Base-by-base conservation (phyloP, 805 yeast species). In the Wickerhamomyces subpelliculosus region DNA sequence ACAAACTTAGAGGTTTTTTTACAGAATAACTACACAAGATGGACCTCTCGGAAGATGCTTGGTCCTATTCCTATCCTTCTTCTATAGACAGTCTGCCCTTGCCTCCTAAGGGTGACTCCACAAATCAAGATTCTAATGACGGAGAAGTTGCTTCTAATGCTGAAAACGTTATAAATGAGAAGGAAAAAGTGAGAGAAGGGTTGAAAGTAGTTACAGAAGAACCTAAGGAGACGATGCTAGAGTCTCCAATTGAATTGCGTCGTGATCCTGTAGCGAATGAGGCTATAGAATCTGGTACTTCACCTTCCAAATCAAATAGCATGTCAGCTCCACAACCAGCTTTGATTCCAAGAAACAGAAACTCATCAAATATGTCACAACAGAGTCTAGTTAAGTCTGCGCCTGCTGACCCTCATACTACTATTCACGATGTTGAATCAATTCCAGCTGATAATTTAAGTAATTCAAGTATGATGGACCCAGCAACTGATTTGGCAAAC, bases 381-480 rank as follows among this genome's bases (percentile, higher is more conserved):
- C 7, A 27, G 45, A 17, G 26, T 18, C n/a, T 17, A 20, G 12
- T 29, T 56, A 22, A 69, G 43, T 60, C 75, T 4, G 51, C 65
- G 1, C 79, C 79, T 0, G 78, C 77, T 1, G 58, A 65, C 43
- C 79, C 80, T 0, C 66, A 61, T 33, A 74, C 78, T 1, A 74
- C 79, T 0, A 65, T 52, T 35, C 64, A 70, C 24, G 78, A 74
- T 46, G 78, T 73, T 16, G 69, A 58, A 32, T 64, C 51, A 1
- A 34, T 38, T 18, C 43, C 41, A 4, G 33, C 37, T 3, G 23
- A 35, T 2, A 43, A 39, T 14, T 41, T 47, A 17, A 35, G 40
- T 17, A 27, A 49, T 2, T 42, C 72, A 4, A 44, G 52, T 35
- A 16, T 44, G 16, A 43, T 41, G 26, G 47, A 41, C 20, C 34